phyloP scores from a whole-genome alignment of 1,284 basidiomycete genomes.

The Earliella scabrosa region DNA sequence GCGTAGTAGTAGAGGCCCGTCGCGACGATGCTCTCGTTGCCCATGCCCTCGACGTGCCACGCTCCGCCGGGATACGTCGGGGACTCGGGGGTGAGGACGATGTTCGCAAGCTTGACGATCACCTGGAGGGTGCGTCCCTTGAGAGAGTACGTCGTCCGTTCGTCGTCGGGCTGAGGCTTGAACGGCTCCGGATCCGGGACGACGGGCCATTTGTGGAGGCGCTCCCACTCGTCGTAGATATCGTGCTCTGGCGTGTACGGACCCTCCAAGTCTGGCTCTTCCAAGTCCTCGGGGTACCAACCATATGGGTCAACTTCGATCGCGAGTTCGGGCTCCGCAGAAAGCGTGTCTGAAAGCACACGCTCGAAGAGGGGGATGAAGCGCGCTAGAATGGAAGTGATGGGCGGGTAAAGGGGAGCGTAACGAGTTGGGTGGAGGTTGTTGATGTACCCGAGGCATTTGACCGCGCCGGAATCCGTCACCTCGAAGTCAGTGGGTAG shows the following conservation, averaged over 20 bases:
- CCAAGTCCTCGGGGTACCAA: too few species aligned
- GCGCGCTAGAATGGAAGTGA: constrained; percentile 5
- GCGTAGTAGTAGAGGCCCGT: constrained; percentile 43
- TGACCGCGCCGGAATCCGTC: not conserved
- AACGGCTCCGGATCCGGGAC: constrained; percentile 11
- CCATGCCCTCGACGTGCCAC: constrained; percentile 43
- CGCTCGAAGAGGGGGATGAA: constrained; percentile 13
- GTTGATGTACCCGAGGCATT: constrained; percentile 11
- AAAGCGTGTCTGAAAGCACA: constrained; percentile 2
- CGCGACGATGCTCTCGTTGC: constrained; percentile 52
- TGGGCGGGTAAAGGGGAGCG: not conserved
- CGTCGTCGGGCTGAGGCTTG: not conserved
- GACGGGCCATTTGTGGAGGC: not conserved
- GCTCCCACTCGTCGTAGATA: not conserved
- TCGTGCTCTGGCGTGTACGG: not conserved
- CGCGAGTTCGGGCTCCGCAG: not conserved
- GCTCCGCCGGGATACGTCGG: constrained; percentile 35
- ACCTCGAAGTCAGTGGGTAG: constrained; percentile 13
- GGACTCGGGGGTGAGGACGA: constrained; percentile 48
- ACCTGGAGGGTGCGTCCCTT: constrained; percentile 40
- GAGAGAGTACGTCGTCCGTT: not conserved
- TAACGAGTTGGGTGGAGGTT: constrained; percentile 6
- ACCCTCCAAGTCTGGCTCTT: not conserved
- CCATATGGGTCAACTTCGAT: not conserved
- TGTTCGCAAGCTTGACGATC: constrained; percentile 56